These are phyloP conservation scores for Trichocladium antarcticum DNA, from an alignment of 495 filamentous ascomycete genomes.

Conservation along the genomic window DNA sequence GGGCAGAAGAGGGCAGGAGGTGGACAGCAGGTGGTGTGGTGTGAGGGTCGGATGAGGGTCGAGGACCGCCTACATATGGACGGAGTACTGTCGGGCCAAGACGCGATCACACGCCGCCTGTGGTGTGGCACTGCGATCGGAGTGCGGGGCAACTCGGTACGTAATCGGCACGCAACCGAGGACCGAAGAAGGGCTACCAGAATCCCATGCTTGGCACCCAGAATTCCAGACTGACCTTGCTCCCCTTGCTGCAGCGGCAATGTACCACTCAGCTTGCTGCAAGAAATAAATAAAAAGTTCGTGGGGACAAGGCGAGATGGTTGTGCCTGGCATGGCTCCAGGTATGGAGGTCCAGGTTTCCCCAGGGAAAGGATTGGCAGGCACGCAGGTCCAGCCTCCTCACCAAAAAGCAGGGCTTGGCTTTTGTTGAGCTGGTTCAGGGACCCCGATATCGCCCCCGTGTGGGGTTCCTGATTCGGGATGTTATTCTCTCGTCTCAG, in stretches of 20 bases:
- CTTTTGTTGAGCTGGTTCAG: slow-evolving; percentile 4
- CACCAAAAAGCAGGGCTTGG: background rate
- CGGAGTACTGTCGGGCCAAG: background rate
- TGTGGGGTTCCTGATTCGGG: background rate
- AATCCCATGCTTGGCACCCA: background rate
- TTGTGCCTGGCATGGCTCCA: too few relatives aligned
- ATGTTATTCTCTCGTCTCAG: background rate
- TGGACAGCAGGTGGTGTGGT: too few relatives aligned
- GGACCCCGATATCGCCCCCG: background rate
- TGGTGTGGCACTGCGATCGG: background rate
- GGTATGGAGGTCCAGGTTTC: too few relatives aligned
- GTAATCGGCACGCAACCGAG: slow-evolving; percentile 16
- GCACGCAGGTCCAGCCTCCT: slow-evolving; percentile 3
- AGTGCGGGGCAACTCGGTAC: slow-evolving; percentile 16
- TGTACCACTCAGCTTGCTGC: too few relatives aligned
- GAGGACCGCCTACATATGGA: background rate
- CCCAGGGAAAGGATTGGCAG: background rate
- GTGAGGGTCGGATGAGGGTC: too few relatives aligned
- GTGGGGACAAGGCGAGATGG: background rate
- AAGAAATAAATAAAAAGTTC: too few relatives aligned
- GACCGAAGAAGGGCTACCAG: slow-evolving; percentile 6
- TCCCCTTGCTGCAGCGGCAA: too few relatives aligned
- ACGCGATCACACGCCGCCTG: background rate
- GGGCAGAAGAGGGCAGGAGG: background rate
- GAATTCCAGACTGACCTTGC: slow-evolving; percentile 1